Percentiles rank a stretch among this genome's conserved stretches.
Evolutionary conservation across 306 rosid species (phyloP).

Genomic region (Arachis stenosperma): DNA sequence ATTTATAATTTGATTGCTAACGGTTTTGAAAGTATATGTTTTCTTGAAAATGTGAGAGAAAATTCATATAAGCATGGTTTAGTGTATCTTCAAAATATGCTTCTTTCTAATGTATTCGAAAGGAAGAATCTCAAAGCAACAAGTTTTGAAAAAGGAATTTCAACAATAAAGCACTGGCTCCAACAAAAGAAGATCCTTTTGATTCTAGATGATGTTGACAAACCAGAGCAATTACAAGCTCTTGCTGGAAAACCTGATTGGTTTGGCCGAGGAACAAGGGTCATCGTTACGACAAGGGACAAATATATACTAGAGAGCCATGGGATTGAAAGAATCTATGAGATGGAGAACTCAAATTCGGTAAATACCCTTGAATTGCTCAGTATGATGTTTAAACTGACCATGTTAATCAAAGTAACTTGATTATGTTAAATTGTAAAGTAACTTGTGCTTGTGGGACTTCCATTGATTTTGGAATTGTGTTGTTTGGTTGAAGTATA

Average conservation of each 20-base stretch:
- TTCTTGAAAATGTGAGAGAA: not conserved
- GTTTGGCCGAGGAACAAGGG: conserved; percentile 2
- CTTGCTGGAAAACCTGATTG: not conserved
- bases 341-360: not conserved
- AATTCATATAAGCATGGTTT: not conserved
- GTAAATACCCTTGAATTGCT: conserved; percentile 29
- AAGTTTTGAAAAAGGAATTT: not conserved
- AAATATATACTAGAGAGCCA: conserved; percentile 21
- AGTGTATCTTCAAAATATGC: not conserved
- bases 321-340: conserved; percentile 8
- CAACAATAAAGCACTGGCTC: not conserved
- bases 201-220: not conserved
- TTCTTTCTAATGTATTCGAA: not conserved
- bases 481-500: no score
- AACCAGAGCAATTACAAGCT: not conserved
- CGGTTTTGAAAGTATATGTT: not conserved
- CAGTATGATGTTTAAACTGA: not conserved
- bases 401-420: not conserved
- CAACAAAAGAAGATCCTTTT: not conserved
- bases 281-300: conserved; percentile 40
- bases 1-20: not conserved
- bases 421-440: not conserved
- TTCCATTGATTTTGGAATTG: no score
- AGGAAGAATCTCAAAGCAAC: no score
- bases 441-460: not conserved